phyloP scores from a whole-genome alignment of 164 flowering plant species.

The Magnolia kwangsiensis region DNA sequence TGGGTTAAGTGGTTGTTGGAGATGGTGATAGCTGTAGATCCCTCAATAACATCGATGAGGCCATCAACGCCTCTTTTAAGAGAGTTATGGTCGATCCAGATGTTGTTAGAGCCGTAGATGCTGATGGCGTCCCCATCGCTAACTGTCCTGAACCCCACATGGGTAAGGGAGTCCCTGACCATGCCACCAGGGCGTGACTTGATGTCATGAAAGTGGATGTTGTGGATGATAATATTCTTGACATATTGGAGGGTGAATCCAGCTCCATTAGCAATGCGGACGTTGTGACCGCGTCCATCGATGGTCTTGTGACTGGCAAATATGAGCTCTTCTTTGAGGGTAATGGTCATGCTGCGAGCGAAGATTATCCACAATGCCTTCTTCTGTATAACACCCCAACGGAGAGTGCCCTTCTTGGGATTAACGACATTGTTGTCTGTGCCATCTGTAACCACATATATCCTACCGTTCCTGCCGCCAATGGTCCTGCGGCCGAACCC shows the following conservation, averaged over 20 bases:
- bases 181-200: slow-evolving; percentile 44
- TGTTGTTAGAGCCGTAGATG: slow-evolving; percentile 44
- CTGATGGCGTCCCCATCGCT: slow-evolving; percentile 77
- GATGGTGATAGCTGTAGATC: slow-evolving; percentile 70
- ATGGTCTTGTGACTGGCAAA: slow-evolving; percentile 31
- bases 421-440: slow-evolving; percentile 47
- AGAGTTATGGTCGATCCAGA: slow-evolving; percentile 75
- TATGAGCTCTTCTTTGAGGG: slow-evolving; percentile 42
- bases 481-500: slow-evolving; percentile 53
- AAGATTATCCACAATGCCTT: slow-evolving; percentile 70
- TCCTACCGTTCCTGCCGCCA: slow-evolving; percentile 53
- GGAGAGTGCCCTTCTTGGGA: slow-evolving; percentile 74
- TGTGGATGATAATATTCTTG: slow-evolving; percentile 64
- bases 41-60: slow-evolving; percentile 51
- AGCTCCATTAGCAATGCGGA: slow-evolving; percentile 61
- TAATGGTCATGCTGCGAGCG: slow-evolving; percentile 43
- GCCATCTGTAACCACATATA: slow-evolving; percentile 49
- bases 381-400: slow-evolving; percentile 61
- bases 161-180: slow-evolving; percentile 54
- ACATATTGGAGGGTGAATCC: slow-evolving; percentile 64
- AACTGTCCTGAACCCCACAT: slow-evolving; percentile 45
- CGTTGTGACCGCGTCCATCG: slow-evolving; percentile 33
- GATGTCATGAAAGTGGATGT: slow-evolving; percentile 59
- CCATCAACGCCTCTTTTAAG: slow-evolving; percentile 62
- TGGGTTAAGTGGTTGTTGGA: slow-evolving; percentile 71